These are phyloP conservation scores for Ceratobasidium sp. DNA, from an alignment of 1,284 basidiomycete species.

Conservation along the genomic window DNA sequence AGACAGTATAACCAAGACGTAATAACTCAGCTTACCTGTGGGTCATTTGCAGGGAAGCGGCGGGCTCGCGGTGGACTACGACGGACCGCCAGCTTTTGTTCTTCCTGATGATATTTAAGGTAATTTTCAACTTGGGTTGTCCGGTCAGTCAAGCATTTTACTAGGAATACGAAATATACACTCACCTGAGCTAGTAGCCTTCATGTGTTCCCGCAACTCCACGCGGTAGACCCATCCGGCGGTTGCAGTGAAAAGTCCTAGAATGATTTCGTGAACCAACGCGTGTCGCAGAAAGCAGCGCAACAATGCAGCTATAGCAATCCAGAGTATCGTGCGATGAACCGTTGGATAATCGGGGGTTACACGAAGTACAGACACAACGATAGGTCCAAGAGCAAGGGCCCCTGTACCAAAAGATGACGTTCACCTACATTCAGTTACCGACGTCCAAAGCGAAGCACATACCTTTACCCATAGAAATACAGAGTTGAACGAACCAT, in stretches of 20 bases:
- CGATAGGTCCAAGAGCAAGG: neutral
- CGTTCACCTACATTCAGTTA: neutral
- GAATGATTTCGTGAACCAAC: neutral
- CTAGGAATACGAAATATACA: neutral
- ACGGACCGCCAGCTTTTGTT: neutral
- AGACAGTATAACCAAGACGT: neutral
- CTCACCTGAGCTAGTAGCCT: neutral
- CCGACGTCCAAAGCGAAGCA: neutral
- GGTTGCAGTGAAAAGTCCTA: neutral
- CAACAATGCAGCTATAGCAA: neutral
- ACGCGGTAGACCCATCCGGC: neutral
- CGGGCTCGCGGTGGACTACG: neutral
- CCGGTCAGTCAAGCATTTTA: neutral
- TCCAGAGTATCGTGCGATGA: neutral
- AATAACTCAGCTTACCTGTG: neutral
- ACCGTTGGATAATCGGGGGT: neutral
- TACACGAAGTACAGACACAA: neutral
- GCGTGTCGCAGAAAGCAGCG: neutral
- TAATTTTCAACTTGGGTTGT: neutral
- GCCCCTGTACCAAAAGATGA: neutral
- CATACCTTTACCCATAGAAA: neutral
- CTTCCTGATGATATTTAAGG: neutral
- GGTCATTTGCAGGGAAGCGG: neutral
- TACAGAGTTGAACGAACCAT: neutral
- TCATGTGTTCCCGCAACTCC: neutral